Evolutionary conservation across 2,329 filamentous ascomycete genomes (phyloP).

Genomic region (Cadophora gregata): DNA sequence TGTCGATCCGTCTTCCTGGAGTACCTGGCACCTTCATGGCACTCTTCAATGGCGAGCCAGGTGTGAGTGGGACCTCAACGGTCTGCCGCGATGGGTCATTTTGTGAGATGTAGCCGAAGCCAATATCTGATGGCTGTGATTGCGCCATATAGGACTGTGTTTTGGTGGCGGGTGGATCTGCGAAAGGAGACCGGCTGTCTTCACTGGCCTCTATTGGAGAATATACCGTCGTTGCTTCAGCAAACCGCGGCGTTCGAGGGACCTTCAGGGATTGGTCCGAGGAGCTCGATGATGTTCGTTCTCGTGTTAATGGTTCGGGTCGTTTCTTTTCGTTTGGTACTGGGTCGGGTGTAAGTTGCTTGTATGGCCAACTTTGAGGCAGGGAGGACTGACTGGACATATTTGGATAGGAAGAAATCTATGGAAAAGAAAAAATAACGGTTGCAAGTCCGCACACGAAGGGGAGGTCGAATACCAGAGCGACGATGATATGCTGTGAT

Average conservation of each 20-base stretch:
- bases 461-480: constrained; percentile 32
- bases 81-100: constrained; percentile 58
- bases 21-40: constrained; percentile 88
- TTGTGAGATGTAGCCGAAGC: constrained; percentile 85
- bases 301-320: constrained; percentile 37
- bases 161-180: constrained; percentile 59
- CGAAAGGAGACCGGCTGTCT: constrained; percentile 59
- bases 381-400: constrained; percentile 38
- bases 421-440: constrained; percentile 24
- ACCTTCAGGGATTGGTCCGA: constrained; percentile 58
- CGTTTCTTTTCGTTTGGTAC: constrained; percentile 39
- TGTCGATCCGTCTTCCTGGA: constrained; percentile 72
- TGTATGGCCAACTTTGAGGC: constrained; percentile 30
- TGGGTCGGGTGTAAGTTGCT: constrained; percentile 33
- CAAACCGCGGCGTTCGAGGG: constrained; percentile 78
- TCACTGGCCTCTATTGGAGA: constrained; percentile 70
- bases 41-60: constrained; percentile 84
- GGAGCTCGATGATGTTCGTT: constrained; percentile 52
- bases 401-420: constrained; percentile 29
- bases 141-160: constrained; percentile 60
- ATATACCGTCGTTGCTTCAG: constrained; percentile 79
- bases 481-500: constrained; percentile 24
- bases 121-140: constrained; percentile 81
- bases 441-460: constrained; percentile 26
- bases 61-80: constrained; percentile 68